Evolutionary conservation across 805 yeast species (phyloP).

Genomic region (Blastobotrys mokoenaii): DNA sequence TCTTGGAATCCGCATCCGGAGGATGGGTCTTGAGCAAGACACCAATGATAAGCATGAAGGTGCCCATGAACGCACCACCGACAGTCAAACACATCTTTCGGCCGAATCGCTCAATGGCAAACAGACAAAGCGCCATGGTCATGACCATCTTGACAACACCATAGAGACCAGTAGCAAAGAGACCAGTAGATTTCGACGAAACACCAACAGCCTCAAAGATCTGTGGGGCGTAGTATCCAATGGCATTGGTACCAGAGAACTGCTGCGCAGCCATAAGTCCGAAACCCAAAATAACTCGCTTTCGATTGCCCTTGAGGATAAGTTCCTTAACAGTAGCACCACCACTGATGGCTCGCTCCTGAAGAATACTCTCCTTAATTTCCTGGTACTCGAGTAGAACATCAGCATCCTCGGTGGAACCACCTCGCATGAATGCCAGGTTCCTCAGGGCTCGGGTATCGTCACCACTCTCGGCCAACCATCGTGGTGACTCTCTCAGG

Average conservation of each 20-base stretch:
- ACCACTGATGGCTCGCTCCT: constrained; percentile 48
- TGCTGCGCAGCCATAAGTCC: constrained; percentile 30
- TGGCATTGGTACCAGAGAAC: constrained; percentile 17
- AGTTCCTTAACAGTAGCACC: constrained; percentile 37
- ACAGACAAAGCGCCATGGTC: constrained; percentile 2
- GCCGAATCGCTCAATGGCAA: constrained; percentile 12
- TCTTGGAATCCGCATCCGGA: background rate
- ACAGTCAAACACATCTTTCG: constrained; percentile 12
- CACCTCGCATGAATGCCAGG: constrained; percentile 53
- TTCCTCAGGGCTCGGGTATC: constrained; percentile 55
- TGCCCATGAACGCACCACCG: constrained; percentile 13
- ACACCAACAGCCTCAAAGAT: constrained; percentile 44
- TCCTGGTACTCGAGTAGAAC: constrained; percentile 35
- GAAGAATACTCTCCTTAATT: constrained; percentile 37
- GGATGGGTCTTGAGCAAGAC: constrained; percentile 14
- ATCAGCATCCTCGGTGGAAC: constrained; percentile 29
- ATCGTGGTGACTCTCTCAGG: constrained; percentile 77
- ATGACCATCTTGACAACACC: constrained; percentile 36
- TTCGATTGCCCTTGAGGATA: constrained; percentile 28
- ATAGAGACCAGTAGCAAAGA: constrained; percentile 46
- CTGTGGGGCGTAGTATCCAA: constrained; percentile 45
- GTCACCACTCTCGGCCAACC: constrained; percentile 59
- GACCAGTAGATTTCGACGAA: constrained; percentile 35
- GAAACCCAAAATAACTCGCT: constrained; percentile 34
- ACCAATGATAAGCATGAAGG: constrained; percentile 3